These are phyloP conservation scores for Myriosclerotinia duriaeana DNA, from an alignment of 2,329 filamentous ascomycete genomes.

Conservation along the genomic window DNA sequence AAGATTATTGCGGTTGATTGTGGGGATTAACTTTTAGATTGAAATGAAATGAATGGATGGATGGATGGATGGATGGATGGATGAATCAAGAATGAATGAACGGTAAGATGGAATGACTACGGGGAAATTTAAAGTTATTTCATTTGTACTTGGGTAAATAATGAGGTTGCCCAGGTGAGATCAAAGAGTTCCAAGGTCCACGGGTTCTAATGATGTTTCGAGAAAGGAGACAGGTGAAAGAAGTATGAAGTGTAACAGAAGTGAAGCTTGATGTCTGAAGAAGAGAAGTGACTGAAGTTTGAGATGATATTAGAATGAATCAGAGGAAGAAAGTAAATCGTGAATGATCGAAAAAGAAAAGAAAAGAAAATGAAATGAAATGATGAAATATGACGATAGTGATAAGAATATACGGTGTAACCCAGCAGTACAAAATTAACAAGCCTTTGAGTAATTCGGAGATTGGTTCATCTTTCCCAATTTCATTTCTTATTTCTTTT, in stretches of 20 bases:
- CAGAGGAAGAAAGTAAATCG: not conserved
- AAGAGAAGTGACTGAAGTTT: not conserved
- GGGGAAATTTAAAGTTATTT: not conserved
- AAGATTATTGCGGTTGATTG: slow-evolving; percentile 19
- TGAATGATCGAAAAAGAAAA: not conserved
- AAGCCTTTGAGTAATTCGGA: not conserved
- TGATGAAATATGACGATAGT: not conserved
- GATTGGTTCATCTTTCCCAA: slow-evolving; percentile 4
- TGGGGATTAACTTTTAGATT: slow-evolving; percentile 4
- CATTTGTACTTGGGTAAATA: too few species aligned
- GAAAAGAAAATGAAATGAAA: not conserved
- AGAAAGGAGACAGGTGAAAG: too few species aligned
- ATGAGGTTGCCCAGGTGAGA: too few species aligned
- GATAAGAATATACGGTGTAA: slow-evolving; percentile 11
- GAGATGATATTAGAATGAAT: too few species aligned
- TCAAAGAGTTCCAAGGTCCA: not conserved
- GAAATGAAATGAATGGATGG: too few species aligned
- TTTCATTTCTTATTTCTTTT: slow-evolving; percentile 3
- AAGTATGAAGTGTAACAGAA: not conserved
- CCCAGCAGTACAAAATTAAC: not conserved
- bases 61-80: too few species aligned
- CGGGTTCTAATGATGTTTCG: not conserved
- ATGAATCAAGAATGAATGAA: not conserved
- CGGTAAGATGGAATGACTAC: not conserved
- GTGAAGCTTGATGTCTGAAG: not conserved